phyloP scores from a whole-genome alignment of 169 alveolate species.

The Plasmodium inui region DNA sequence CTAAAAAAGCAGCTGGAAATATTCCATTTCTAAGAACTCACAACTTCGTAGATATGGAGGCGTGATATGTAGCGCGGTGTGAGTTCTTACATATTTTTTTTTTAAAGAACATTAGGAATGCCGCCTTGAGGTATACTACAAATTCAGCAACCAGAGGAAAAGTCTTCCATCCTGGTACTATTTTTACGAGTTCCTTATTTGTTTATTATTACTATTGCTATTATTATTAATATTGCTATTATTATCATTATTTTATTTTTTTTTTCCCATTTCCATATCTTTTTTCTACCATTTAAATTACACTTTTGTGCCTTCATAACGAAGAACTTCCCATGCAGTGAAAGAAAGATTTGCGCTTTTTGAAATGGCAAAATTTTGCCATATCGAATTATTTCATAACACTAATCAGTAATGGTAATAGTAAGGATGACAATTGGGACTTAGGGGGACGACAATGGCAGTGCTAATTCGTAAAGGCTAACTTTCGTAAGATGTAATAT shows the following conservation, averaged over 20 bases:
- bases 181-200: background rate
- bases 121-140: background rate
- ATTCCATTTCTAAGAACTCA: background rate
- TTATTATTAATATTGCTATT: no score
- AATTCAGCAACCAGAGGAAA: background rate
- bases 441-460: background rate
- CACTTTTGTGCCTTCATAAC: background rate
- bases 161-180: background rate
- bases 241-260: no score
- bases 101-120: background rate
- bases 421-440: background rate
- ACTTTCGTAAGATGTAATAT: background rate
- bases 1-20: background rate
- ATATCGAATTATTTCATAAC: background rate
- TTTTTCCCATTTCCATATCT: background rate
- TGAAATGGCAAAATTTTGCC: background rate
- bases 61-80: background rate
- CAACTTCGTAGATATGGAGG: background rate
- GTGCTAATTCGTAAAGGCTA: background rate
- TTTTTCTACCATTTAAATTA: background rate
- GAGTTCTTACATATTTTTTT: background rate
- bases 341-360: background rate
- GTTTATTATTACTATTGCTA: background rate
- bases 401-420: background rate
- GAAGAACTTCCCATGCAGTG: background rate